Conservation (phyloP, 768 basidiomycete genomes). For the Rhodotorula sphaerocarpa region DNA sequence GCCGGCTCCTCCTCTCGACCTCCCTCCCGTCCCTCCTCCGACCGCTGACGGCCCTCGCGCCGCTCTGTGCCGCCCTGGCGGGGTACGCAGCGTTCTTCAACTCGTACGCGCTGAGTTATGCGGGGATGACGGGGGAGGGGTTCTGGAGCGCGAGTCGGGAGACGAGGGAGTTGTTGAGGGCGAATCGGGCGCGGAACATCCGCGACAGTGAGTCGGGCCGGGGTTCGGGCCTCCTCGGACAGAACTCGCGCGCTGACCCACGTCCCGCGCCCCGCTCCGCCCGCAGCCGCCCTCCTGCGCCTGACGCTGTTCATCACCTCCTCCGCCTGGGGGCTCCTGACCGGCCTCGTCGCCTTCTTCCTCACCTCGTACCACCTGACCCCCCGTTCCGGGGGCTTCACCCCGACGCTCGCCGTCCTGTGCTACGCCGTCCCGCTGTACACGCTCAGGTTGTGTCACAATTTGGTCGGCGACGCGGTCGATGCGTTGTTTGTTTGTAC, state of each 20-base stretch:
- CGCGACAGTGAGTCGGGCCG: conserved; percentile 18
- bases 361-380: conserved; percentile 55
- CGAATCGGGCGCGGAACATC: conserved; percentile 49
- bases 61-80: conserved; percentile 44
- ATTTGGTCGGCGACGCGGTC: conserved; percentile 23
- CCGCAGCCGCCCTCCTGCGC: conserved; percentile 63
- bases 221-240: neutral
- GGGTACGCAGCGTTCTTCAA: conserved; percentile 51
- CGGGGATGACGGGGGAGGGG: conserved; percentile 64
- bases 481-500: conserved; percentile 21
- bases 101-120: conserved; percentile 62
- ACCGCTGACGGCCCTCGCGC: conserved; percentile 41
- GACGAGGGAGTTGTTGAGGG: conserved; percentile 54
- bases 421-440: conserved; percentile 25
- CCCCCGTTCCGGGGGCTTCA: conserved; percentile 55
- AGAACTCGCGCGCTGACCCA: neutral
- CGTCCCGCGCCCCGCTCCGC: no score
- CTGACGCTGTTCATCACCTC: conserved; percentile 57
- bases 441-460: conserved; percentile 23
- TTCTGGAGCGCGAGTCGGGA: conserved; percentile 57
- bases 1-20: conserved; percentile 24
- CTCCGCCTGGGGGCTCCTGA: conserved; percentile 69
- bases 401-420: conserved; percentile 62
- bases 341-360: conserved; percentile 71
- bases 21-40: conserved; percentile 38